phyloP scores from a whole-genome alignment of 2,329 filamentous ascomycete species.

The Paecilomyces sp. region DNA sequence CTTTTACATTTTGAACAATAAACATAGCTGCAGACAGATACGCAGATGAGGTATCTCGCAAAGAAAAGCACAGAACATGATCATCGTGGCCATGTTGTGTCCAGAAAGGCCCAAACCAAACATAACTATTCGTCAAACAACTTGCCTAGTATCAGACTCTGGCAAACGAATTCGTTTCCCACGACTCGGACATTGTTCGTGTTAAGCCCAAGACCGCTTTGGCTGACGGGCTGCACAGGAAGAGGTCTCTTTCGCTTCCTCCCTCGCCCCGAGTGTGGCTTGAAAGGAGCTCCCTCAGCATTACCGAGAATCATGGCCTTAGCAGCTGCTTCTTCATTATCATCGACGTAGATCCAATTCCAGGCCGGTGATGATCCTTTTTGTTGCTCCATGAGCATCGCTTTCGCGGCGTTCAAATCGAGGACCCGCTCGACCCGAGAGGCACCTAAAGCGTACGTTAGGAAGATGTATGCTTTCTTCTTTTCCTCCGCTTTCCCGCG shows the following conservation, averaged over 20 bases:
- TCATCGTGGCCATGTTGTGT: constrained; percentile 1
- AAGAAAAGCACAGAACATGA: neutral
- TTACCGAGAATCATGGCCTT: constrained; percentile 35
- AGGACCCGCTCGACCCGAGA: constrained; percentile 57
- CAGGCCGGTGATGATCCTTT: constrained; percentile 41
- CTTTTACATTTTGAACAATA: neutral
- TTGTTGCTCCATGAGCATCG: constrained; percentile 48
- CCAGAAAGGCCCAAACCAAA: neutral
- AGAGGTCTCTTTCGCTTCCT: constrained; percentile 39
- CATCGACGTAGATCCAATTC: constrained; percentile 75
- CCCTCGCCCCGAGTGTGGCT: constrained; percentile 22
- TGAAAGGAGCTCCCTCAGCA: constrained; percentile 11
- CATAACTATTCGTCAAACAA: constrained; percentile 54
- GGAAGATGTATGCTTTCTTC: constrained; percentile 68
- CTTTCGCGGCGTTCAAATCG: constrained; percentile 59
- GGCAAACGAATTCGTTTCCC: constrained; percentile 79
- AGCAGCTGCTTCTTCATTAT: constrained; percentile 49
- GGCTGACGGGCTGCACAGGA: constrained; percentile 15
- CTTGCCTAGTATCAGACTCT: constrained; percentile 82
- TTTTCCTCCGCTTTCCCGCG: constrained; percentile 57
- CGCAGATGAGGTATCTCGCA: neutral
- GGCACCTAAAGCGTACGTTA: constrained; percentile 72
- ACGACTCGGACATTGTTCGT: constrained; percentile 58
- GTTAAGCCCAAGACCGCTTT: constrained; percentile 26
- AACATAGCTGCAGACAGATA: neutral